phyloP scores from a whole-genome alignment of 2,329 filamentous ascomycete species.

The Dactylonectria macrodidyma region DNA sequence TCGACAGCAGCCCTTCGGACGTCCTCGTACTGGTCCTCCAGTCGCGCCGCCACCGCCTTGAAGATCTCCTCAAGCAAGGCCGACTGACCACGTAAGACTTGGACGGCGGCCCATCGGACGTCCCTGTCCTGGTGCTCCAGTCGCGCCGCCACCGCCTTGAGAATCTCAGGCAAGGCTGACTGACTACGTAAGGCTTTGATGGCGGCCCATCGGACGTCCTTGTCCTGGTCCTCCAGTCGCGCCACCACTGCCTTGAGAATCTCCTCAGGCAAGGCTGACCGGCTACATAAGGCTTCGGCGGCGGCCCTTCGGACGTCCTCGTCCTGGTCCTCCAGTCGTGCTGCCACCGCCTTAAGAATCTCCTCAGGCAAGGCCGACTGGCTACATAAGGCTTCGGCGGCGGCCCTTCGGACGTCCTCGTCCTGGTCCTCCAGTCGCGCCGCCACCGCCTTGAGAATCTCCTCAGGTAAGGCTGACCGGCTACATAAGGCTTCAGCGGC shows the following conservation, averaged over 20 bases:
- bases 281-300: no score
- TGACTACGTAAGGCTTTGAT: no score
- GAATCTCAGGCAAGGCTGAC: no score
- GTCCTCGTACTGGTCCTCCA: not conserved
- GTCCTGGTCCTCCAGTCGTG: not conserved
- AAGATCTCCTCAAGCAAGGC: not conserved
- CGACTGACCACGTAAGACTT: not conserved
- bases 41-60: no score
- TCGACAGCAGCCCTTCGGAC: not conserved
- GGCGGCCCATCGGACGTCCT: no score
- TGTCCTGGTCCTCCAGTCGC: no score
- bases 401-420: not conserved
- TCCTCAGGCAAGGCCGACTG: slow-evolving; percentile 6
- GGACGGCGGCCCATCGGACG: not conserved
- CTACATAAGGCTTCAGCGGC: no score
- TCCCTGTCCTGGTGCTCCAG: no score
- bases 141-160: no score
- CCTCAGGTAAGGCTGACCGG: not conserved
- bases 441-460: no score
- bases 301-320: not conserved
- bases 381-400: not conserved
- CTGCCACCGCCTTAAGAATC: not conserved
- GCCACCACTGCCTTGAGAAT: not conserved
- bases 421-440: not conserved
- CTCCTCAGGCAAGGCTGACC: not conserved